Conservation (phyloP, 2,329 filamentous ascomycete genomes). For the Claviceps quebecensis region DNA sequence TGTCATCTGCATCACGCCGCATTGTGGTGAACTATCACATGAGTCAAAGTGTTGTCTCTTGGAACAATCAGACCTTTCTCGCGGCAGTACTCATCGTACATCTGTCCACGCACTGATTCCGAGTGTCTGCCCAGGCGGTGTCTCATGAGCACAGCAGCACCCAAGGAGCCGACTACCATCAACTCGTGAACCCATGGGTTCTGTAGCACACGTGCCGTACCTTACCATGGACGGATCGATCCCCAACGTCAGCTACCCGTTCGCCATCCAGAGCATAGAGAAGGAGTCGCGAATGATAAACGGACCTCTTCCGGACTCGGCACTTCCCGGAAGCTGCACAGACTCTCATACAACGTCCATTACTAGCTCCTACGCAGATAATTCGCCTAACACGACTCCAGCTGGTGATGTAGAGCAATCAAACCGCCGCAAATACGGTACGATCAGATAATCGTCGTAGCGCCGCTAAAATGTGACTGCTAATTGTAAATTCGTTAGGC, state of each 20-base stretch:
- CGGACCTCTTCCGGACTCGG: conserved; percentile 30
- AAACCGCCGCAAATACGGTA: conserved; percentile 41
- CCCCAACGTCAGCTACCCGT: conserved; percentile 26
- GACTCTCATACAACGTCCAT: conserved; percentile 40
- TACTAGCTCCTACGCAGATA: conserved; percentile 42
- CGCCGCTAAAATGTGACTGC: conserved; percentile 1
- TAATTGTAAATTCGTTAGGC: conserved; percentile 31
- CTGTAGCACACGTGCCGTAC: conserved; percentile 26
- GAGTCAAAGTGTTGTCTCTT: conserved; percentile 33
- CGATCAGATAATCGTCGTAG: conserved; percentile 10
- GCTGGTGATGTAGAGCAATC: conserved; percentile 34
- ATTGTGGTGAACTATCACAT: too few relatives aligned
- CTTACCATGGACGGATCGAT: conserved; percentile 23
- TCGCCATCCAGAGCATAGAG: conserved; percentile 21
- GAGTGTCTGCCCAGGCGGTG: conserved; percentile 33
- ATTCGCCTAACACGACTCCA: conserved; percentile 45
- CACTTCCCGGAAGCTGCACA: conserved; percentile 26
- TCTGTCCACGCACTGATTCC: conserved; percentile 39
- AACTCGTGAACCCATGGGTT: conserved; percentile 31
- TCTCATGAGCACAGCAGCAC: conserved; percentile 12
- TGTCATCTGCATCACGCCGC: too few relatives aligned
- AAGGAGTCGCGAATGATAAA: conserved; percentile 26
- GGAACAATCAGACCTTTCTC: conserved; percentile 47
- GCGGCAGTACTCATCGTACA: conserved; percentile 38
- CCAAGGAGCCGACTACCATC: conserved; percentile 25